A percentile compares a stretch with the other conserved stretches of the same genome.
phyloP scores from a whole-genome alignment of 2,329 filamentous ascomycete species.

The Gnomoniopsis sp. region DNA sequence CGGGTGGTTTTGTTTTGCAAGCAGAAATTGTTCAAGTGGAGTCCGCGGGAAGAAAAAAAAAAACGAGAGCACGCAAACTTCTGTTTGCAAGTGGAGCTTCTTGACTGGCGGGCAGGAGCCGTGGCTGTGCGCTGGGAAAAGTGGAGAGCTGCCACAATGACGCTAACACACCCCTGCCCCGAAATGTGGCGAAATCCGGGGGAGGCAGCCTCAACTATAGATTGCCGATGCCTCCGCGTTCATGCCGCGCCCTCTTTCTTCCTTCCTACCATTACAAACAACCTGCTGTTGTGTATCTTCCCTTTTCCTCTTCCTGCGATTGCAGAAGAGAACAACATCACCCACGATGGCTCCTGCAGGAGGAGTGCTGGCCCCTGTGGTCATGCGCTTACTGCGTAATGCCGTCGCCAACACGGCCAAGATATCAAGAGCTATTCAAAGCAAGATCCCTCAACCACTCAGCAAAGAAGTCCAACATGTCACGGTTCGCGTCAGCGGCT shows the following conservation, averaged over 20 bases:
- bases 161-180: neutral
- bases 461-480: conserved; percentile 45
- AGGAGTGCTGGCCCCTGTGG: conserved; percentile 55
- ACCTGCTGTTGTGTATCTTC: neutral
- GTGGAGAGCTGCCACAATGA: neutral
- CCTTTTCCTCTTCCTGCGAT: conserved; percentile 7
- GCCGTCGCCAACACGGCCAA: conserved; percentile 40
- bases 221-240: neutral
- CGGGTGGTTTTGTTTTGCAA: conserved; percentile 1
- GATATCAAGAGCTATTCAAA: conserved; percentile 48
- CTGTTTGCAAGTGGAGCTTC: neutral
- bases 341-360: conserved; percentile 52
- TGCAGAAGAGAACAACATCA: conserved; percentile 19
- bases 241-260: neutral
- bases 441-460: conserved; percentile 45
- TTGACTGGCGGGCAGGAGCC: neutral
- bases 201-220: neutral
- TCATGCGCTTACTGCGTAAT: conserved; percentile 52
- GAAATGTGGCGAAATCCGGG: neutral
- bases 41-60: conserved; percentile 10
- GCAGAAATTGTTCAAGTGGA: conserved; percentile 8
- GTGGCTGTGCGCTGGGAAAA: neutral
- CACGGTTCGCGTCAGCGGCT: conserved; percentile 36
- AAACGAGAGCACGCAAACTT: neutral
- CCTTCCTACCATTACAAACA: neutral